phyloP scores from a whole-genome alignment of 1,284 basidiomycete genomes.

The Naganishia sp. region DNA sequence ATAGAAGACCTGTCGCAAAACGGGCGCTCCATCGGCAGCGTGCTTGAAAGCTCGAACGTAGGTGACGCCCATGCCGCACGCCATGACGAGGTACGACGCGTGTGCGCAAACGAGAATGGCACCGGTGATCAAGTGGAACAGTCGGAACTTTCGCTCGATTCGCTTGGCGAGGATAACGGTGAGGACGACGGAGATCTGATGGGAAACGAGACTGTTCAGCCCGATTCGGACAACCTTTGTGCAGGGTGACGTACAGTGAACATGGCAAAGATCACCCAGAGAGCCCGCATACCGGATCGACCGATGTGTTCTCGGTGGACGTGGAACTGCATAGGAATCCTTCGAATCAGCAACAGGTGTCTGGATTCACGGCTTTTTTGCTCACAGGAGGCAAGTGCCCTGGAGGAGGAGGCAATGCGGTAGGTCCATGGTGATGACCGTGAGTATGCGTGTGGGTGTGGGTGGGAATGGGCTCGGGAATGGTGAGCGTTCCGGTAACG shows the following conservation, averaged over 20 bases:
- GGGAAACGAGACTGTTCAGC: not conserved
- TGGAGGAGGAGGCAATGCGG: constrained; percentile 19
- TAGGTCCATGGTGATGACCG: constrained; percentile 14
- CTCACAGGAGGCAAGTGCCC: constrained; percentile 26
- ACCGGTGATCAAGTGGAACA: constrained; percentile 32
- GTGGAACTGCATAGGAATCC: constrained; percentile 7
- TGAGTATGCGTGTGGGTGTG: constrained; percentile 19
- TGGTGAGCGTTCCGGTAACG: constrained; percentile 29
- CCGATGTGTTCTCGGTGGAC: constrained; percentile 25
- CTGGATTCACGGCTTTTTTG: no score
- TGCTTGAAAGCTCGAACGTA: constrained; percentile 27
- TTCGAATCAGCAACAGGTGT: not conserved
- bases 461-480: constrained; percentile 29
- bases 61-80: constrained; percentile 30
- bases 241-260: constrained; percentile 13
- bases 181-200: constrained; percentile 19
- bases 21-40: constrained; percentile 26
- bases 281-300: constrained; percentile 17
- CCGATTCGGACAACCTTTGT: not conserved
- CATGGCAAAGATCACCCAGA: constrained; percentile 28
- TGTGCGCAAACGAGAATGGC: constrained; percentile 27
- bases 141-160: constrained; percentile 32
- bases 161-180: constrained; percentile 32
- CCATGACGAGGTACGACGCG: constrained; percentile 31
- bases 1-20: constrained; percentile 31